Conservation (phyloP, 1,284 basidiomycete genomes). For the Tilletia horrida region DNA sequence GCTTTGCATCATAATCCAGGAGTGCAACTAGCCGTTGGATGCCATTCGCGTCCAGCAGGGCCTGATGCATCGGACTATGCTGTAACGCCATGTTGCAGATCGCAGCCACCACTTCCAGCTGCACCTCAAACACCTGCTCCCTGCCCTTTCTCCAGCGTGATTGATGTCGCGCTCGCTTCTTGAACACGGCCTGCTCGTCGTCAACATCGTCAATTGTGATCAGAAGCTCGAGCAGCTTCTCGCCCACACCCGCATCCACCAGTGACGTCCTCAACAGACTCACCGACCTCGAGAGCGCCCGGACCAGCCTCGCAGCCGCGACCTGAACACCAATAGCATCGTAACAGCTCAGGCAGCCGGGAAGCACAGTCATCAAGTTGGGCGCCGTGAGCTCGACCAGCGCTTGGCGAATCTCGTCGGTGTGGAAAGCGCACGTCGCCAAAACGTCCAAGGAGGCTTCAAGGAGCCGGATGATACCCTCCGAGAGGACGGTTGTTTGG, state of each 20-base stretch:
- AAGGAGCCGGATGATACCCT: slow-evolving; percentile 35
- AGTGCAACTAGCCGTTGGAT: slow-evolving; percentile 35
- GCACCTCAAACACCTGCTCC: slow-evolving; percentile 34
- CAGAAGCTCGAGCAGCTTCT: slow-evolving; percentile 37
- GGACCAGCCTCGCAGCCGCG: slow-evolving; percentile 42
- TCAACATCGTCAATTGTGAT: neutral
- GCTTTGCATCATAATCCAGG: neutral
- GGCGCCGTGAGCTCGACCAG: slow-evolving; percentile 39
- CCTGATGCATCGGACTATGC: slow-evolving; percentile 48
- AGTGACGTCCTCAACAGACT: slow-evolving; percentile 44
- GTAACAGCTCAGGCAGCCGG: slow-evolving; percentile 32
- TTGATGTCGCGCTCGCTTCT: too few species aligned
- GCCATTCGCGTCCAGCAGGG: slow-evolving; percentile 38
- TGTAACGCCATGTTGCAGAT: slow-evolving; percentile 50
- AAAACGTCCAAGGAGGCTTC: slow-evolving; percentile 40
- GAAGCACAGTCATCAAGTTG: slow-evolving; percentile 35
- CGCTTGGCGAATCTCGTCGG: slow-evolving; percentile 41
- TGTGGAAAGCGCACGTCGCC: slow-evolving; percentile 39
- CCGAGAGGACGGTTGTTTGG: slow-evolving; percentile 28
- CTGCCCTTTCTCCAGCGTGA: slow-evolving; percentile 24
- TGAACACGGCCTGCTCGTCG: too few species aligned
- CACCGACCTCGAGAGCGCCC: slow-evolving; percentile 45
- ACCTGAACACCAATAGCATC: slow-evolving; percentile 41
- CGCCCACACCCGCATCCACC: slow-evolving; percentile 46
- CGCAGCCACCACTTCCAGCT: slow-evolving; percentile 39